phyloP scores from a whole-genome alignment of 805 yeast genomes.

The Monosporozyma servazzii region DNA sequence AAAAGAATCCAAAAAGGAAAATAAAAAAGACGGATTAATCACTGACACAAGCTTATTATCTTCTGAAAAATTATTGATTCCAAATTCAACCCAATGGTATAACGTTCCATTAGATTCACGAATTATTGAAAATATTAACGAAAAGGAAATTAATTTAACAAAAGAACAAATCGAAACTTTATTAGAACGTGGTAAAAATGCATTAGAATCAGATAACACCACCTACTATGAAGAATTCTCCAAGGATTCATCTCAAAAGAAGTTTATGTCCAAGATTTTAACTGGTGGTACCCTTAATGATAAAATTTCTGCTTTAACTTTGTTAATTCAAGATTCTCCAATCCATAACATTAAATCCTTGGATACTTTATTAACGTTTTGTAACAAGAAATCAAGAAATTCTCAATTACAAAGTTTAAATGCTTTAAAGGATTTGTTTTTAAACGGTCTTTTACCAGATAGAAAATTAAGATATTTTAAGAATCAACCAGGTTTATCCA shows the following conservation, averaged over 20 bases:
- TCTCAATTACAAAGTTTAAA: slow-evolving; percentile 86
- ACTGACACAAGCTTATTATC: slow-evolving; percentile 36
- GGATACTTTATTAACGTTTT: slow-evolving; percentile 65
- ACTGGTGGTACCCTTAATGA: slow-evolving; percentile 90
- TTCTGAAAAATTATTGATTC: slow-evolving; percentile 47
- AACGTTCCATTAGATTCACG: slow-evolving; percentile 39
- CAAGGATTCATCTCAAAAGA: slow-evolving; percentile 68
- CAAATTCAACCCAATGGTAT: slow-evolving; percentile 70
- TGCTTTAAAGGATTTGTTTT: slow-evolving; percentile 79
- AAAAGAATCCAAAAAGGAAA: slow-evolving; percentile 19
- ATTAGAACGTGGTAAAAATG: slow-evolving; percentile 53
- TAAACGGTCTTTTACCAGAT: slow-evolving; percentile 78
- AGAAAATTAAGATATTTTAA: slow-evolving; percentile 74
- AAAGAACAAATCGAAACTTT: slow-evolving; percentile 53
- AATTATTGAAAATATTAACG: slow-evolving; percentile 13
- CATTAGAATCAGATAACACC: slow-evolving; percentile 63
- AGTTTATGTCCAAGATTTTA: slow-evolving; percentile 81
- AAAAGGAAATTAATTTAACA: slow-evolving; percentile 23
- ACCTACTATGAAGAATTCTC: slow-evolving; percentile 64
- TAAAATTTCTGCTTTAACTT: slow-evolving; percentile 89
- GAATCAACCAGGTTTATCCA: slow-evolving; percentile 51
- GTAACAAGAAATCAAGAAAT: slow-evolving; percentile 86
- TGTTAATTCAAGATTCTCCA: slow-evolving; percentile 91
- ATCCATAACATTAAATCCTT: slow-evolving; percentile 77
- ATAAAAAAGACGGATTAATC: slow-evolving; percentile 26